Conservation (phyloP, 2,329 filamentous ascomycete genomes). For the Aspergillus aculeatinus region DNA sequence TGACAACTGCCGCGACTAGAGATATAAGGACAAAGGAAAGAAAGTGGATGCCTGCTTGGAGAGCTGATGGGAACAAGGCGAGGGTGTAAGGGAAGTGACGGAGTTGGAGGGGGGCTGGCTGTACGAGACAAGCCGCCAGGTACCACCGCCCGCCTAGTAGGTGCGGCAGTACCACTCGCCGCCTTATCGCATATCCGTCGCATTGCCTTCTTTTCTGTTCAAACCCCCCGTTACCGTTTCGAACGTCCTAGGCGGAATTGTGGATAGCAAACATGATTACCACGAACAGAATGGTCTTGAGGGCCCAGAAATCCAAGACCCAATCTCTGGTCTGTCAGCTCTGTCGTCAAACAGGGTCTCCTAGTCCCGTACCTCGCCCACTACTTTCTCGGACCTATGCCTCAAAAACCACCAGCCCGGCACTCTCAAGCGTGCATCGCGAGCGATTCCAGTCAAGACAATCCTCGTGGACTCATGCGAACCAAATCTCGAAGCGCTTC, state of each 20-base stretch:
- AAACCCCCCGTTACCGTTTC: background rate
- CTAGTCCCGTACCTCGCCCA: conserved; percentile 18
- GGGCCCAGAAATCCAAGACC: conserved; percentile 25
- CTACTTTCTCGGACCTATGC: conserved; percentile 24
- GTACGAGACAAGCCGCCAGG: background rate
- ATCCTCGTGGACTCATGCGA: conserved; percentile 6
- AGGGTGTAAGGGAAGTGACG: conserved; percentile 19
- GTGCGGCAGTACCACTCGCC: conserved; percentile 5
- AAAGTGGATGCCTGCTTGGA: conserved; percentile 19
- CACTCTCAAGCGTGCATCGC: conserved; percentile 11
- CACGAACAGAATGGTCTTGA: conserved; percentile 40
- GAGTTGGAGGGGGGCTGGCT: background rate
- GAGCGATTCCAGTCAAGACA: conserved; percentile 21
- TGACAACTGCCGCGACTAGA: conserved; percentile 10
- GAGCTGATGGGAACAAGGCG: conserved; percentile 27
- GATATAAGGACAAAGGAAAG: conserved; percentile 11
- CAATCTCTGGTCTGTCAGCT: conserved; percentile 39
- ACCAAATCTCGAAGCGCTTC: conserved; percentile 16
- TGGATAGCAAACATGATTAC: conserved; percentile 11
- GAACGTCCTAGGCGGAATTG: background rate
- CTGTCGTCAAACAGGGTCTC: conserved; percentile 35
- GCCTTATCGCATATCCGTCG: background rate
- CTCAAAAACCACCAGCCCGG: conserved; percentile 11
- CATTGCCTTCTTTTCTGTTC: background rate
- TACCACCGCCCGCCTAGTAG: background rate